Percentiles rank a stretch among this genome's conserved stretches.
Conservation (phyloP, 31 red algal species). For the Bonnemaisonia californica region DNA sequence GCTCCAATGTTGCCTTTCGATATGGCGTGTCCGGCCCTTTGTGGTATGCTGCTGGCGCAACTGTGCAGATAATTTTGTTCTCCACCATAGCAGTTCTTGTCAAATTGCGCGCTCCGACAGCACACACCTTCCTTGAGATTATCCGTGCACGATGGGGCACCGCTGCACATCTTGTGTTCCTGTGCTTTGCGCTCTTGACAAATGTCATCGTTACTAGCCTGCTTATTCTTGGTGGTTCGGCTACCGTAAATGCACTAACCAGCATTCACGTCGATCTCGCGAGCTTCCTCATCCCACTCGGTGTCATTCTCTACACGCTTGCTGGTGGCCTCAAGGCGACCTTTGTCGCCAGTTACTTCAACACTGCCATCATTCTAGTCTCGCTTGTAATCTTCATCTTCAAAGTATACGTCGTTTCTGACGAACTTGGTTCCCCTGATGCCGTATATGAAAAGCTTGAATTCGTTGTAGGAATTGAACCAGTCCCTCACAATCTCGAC, state of each 20-base stretch:
- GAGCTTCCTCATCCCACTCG: conserved; percentile 75
- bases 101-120: conserved; percentile 68
- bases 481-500: conserved; percentile 45
- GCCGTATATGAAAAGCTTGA: conserved; percentile 43
- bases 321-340: conserved; percentile 77
- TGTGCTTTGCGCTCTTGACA: conserved; percentile 60
- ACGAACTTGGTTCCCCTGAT: conserved; percentile 39
- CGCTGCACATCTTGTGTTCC: conserved; percentile 49
- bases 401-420: conserved; percentile 50
- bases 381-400: conserved; percentile 60
- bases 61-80: conserved; percentile 69
- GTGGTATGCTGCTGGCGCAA: conserved; percentile 77
- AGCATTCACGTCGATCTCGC: conserved; percentile 63
- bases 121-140: conserved; percentile 77
- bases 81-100: conserved; percentile 63
- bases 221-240: conserved; percentile 66
- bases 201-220: conserved; percentile 73
- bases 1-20: conserved; percentile 64
- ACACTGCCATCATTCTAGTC: conserved; percentile 70
- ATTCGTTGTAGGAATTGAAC: conserved; percentile 12
- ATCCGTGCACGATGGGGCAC: conserved; percentile 71
- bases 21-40: conserved; percentile 66
- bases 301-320: conserved; percentile 78
- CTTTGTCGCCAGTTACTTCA: conserved; percentile 70
- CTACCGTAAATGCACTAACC: conserved; percentile 50